Base-by-base conservation (phyloP, 192 early-diverging fungal genomes). In the Rhizophagus clarus region DNA sequence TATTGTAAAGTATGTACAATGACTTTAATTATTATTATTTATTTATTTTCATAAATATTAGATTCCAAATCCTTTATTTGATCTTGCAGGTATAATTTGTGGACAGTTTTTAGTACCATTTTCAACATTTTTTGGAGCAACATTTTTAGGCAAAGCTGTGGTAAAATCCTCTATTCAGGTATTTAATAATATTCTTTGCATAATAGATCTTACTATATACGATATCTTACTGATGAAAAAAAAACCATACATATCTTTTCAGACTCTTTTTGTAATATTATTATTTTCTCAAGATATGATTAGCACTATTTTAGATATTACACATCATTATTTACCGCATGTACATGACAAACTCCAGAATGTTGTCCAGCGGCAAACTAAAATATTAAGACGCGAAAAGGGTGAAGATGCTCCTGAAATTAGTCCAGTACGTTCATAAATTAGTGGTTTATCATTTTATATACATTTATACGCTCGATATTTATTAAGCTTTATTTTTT, bases 51-150 rank as follows among this genome's bases (percentile, higher is more conserved):
- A 15, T 70, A 34, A 45, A 42, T 32, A 56, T 15, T 82, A 94
- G 86, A 95, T 98, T 75, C 97, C 97, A n/a, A 98, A 98, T 74
- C 96, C 96, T 17, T 85, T 98, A 61, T 98, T 98, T 85, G 97
- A 98, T 79, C 88, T 98, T 47, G 97, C 97, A 47, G 97, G 97
- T 26, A 97, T 98, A 61, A 92, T 96, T 7, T 97, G 96, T 81
- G 97, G 97, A 0, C 94, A 96, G 81, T 97, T 97, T 80, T 82
- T 91, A 60, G 90, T 98, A 1, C 95, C 96, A 22, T 97, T 98
- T 83, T 87, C 89, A 81, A 98, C 96, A 9, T 98, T 97, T 85
- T 98, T 97, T 85, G 96, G 96, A 1, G 97, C 97, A 0, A 98
- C 97, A 4, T 92, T 98, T 72, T 80, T 98, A 26, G 97, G 97